These are phyloP conservation scores for Atractiella rhizophila DNA, from an alignment of 768 basidiomycete species.

Conservation along the genomic window DNA sequence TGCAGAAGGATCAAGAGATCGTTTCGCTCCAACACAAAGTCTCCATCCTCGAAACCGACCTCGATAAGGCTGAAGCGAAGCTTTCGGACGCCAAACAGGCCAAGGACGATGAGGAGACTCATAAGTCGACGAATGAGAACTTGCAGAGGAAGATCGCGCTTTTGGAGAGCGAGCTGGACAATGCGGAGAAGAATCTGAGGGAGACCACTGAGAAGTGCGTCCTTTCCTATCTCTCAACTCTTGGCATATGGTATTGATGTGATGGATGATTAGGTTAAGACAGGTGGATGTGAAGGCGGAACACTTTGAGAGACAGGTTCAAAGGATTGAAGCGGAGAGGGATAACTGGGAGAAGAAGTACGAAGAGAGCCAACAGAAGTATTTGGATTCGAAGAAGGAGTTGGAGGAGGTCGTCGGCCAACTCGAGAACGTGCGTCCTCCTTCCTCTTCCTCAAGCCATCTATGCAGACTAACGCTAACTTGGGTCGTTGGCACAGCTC, in stretches of 20 bases:
- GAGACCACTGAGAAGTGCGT: slow-evolving; percentile 89
- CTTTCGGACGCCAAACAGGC: slow-evolving; percentile 39
- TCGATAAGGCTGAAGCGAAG: slow-evolving; percentile 44
- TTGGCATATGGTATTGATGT: not conserved
- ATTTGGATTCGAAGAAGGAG: slow-evolving; percentile 45
- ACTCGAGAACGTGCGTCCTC: too few species aligned
- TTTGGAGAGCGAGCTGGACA: slow-evolving; percentile 83
- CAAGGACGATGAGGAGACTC: slow-evolving; percentile 41
- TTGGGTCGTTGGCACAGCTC: too few species aligned
- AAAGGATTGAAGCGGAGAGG: slow-evolving; percentile 64
- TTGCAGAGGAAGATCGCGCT: slow-evolving; percentile 62
- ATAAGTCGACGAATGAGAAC: slow-evolving; percentile 44
- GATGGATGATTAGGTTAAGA: slow-evolving; percentile 37
- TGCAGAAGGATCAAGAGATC: slow-evolving; percentile 67
- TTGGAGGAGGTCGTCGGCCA: slow-evolving; percentile 40
- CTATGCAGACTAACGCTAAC: not conserved
- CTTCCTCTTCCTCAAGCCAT: not conserved
- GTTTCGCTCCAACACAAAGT: slow-evolving; percentile 51
- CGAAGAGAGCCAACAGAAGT: slow-evolving; percentile 56
- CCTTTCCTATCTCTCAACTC: too few species aligned
- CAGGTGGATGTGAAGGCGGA: slow-evolving; percentile 97
- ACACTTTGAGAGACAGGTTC: slow-evolving; percentile 81
- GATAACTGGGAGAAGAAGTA: slow-evolving; percentile 84
- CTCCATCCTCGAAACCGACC: slow-evolving; percentile 35
- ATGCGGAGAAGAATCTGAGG: slow-evolving; percentile 84